phyloP scores from a whole-genome alignment of 2,329 filamentous ascomycete genomes.

The Sclerotinia glacialis region DNA sequence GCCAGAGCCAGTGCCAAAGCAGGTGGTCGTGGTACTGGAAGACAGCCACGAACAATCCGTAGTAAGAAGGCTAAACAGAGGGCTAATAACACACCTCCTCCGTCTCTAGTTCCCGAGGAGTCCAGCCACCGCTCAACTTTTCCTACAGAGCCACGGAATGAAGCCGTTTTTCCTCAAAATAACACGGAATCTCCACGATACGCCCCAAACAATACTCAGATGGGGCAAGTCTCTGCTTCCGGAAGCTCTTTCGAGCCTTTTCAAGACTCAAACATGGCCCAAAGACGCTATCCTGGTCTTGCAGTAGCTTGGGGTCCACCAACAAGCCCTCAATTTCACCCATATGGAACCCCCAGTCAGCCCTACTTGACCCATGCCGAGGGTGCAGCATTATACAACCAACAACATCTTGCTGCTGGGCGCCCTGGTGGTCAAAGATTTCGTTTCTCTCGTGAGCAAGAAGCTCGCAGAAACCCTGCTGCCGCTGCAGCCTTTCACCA shows the following conservation, averaged over 20 bases:
- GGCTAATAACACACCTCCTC: accelerated
- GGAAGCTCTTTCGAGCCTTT: neutral
- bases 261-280: neutral
- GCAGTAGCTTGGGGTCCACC: neutral
- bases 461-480: neutral
- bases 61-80: neutral
- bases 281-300: too few species aligned
- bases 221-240: neutral
- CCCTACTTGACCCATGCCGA: neutral
- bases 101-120: accelerated
- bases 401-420: too few species aligned
- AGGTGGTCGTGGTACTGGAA: neutral
- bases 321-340: neutral
- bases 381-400: neutral
- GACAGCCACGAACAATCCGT: neutral
- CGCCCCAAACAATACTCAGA: neutral
- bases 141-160: neutral
- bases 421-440: neutral
- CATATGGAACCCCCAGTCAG: neutral
- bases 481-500: neutral
- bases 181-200: neutral
- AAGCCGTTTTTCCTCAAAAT: too few species aligned
- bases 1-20: neutral
- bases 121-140: neutral
- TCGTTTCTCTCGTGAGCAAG: too few species aligned